Percentiles rank a stretch among this genome's conserved stretches.
Evolutionary conservation across 129 eudicot species (phyloP).

Genomic region (Artemisia tridentata): DNA sequence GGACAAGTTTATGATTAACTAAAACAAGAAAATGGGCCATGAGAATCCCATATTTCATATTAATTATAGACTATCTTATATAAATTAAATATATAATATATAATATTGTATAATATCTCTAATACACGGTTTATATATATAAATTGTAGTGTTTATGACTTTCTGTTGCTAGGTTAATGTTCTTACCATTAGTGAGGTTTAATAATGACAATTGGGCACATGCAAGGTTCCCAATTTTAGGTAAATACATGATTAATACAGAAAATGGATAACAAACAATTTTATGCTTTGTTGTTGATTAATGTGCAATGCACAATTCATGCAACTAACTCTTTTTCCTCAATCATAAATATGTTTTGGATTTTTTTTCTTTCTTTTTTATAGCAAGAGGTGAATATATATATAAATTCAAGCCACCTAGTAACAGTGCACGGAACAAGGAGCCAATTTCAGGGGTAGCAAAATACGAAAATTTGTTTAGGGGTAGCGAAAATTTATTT

Average conservation of each 20-base stretch:
- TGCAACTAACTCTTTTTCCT: conserved; percentile 2
- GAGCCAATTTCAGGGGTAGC: no score
- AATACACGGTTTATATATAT: neutral
- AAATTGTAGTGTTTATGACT: neutral
- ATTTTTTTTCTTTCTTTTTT: no score
- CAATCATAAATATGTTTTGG: no score
- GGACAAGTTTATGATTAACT: neutral
- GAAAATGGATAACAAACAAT: neutral
- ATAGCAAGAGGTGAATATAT: no score
- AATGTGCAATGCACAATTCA: neutral
- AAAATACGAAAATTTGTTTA: no score
- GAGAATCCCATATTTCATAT: conserved; percentile 1
- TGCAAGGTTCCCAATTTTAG: conserved; percentile 32
- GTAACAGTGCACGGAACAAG: no score
- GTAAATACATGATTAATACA: conserved; percentile 27
- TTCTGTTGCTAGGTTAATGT: conserved; percentile 22
- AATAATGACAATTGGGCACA: conserved; percentile 28
- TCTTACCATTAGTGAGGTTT: conserved; percentile 15
- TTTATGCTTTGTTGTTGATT: conserved; percentile 4
- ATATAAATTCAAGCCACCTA: no score
- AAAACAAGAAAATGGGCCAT: conserved; percentile 13
- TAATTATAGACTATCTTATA: no score
- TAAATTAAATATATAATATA: neutral
- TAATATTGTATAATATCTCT: neutral
- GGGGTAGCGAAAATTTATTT: no score